These are phyloP conservation scores for Fusarium concolor DNA, from an alignment of 2,329 filamentous ascomycete species.

Conservation along the genomic window DNA sequence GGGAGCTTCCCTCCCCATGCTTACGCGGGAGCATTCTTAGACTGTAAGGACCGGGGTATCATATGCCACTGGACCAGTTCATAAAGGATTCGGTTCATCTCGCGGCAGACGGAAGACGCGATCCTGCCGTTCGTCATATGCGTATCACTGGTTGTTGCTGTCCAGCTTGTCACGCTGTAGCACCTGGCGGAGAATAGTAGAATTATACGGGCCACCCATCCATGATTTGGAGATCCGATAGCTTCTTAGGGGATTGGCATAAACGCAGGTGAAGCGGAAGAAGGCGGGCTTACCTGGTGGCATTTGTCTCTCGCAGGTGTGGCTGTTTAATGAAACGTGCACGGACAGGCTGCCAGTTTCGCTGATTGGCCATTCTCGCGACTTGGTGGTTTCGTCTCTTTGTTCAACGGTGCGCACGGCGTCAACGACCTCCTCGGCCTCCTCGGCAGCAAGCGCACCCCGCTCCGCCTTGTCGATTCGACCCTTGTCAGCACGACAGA, in stretches of 20 bases:
- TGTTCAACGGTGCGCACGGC: not conserved
- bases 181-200: not conserved
- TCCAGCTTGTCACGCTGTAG: not conserved
- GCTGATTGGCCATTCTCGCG: not conserved
- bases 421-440: no score
- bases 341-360: not conserved
- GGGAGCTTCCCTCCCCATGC: not conserved
- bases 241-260: not conserved
- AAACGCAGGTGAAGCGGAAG: not conserved
- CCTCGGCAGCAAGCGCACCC: no score
- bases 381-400: not conserved
- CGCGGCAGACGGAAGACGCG: not conserved
- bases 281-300: not conserved
- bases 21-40: not conserved
- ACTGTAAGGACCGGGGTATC: not conserved
- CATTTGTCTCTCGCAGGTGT: not conserved
- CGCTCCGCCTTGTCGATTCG: not conserved
- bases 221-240: not conserved
- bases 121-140: not conserved
- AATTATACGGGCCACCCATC: not conserved
- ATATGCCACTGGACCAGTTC: not conserved
- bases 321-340: not conserved
- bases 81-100: not conserved
- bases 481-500: not conserved
- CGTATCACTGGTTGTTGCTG: not conserved